phyloP scores from a whole-genome alignment of 148 eudicot species.

The Talinum fruticosum region DNA sequence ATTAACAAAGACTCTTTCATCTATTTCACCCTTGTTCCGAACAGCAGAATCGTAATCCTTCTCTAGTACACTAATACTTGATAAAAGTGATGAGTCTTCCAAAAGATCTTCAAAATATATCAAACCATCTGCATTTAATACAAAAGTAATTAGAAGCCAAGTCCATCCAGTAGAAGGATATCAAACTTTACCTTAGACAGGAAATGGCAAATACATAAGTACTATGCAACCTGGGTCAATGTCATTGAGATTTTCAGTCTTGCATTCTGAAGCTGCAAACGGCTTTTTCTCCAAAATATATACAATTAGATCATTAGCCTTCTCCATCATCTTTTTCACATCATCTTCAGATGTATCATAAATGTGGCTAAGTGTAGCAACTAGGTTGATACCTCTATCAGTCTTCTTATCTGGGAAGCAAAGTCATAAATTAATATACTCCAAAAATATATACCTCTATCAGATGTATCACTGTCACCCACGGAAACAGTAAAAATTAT shows the following conservation, averaged over 20 bases:
- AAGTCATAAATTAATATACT: conserved; percentile 9
- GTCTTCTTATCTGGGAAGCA: conserved; percentile 58
- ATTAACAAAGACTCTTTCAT: conserved; percentile 80
- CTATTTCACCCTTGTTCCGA: conserved; percentile 65
- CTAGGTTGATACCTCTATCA: conserved; percentile 60
- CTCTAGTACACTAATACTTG: conserved; percentile 57
- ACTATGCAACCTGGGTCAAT: conserved; percentile 60
- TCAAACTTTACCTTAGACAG: neutral
- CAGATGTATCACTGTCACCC: no score
- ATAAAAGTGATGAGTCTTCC: conserved; percentile 57
- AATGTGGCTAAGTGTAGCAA: conserved; percentile 75
- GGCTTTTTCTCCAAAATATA: conserved; percentile 61
- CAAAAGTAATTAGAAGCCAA: conserved; percentile 12
- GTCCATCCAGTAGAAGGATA: neutral
- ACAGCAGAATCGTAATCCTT: conserved; percentile 75
- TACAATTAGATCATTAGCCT: conserved; percentile 61
- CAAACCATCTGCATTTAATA: conserved; percentile 61
- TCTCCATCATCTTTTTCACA: conserved; percentile 64
- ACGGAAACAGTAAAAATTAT: neutral
- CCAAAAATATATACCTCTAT: no score
- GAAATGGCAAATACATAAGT: neutral
- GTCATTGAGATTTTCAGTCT: conserved; percentile 47
- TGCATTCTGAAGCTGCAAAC: conserved; percentile 55
- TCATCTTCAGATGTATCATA: conserved; percentile 88
- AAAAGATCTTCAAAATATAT: conserved; percentile 65